phyloP scores from a whole-genome alignment of 169 alveolate species.

The Plasmodium coatneyi region DNA sequence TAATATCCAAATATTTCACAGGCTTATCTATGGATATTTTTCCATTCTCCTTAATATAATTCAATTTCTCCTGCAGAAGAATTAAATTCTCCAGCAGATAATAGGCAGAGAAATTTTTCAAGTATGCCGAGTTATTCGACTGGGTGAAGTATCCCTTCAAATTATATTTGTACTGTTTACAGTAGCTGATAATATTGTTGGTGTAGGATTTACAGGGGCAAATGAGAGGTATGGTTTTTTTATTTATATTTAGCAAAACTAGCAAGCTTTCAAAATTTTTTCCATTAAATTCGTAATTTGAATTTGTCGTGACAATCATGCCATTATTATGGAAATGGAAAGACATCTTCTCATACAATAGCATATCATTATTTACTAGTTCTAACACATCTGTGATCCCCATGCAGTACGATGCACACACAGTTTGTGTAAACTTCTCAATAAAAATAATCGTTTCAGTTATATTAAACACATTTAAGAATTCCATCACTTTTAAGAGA shows the following conservation, averaged over 20 bases:
- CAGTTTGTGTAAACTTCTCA: slow-evolving; percentile 19
- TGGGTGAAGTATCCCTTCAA: slow-evolving; percentile 12
- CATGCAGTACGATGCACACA: slow-evolving; percentile 72
- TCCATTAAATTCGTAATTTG: neutral
- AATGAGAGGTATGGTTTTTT: slow-evolving; percentile 30
- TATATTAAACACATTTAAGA: slow-evolving; percentile 24
- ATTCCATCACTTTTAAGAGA: slow-evolving; percentile 21
- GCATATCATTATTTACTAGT: slow-evolving; percentile 42
- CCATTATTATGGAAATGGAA: slow-evolving; percentile 9
- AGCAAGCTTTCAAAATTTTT: slow-evolving; percentile 4
- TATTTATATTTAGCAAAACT: slow-evolving; percentile 23
- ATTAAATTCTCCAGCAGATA: neutral
- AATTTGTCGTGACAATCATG: neutral
- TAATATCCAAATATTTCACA: neutral
- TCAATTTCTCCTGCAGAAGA: slow-evolving; percentile 19
- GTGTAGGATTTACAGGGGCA: slow-evolving; percentile 55
- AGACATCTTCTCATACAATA: slow-evolving; percentile 26
- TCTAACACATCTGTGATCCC: slow-evolving; percentile 35
- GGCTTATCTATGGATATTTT: neutral
- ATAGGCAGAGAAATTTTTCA: slow-evolving; percentile 2
- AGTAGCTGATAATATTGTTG: slow-evolving; percentile 12
- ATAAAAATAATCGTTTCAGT: slow-evolving; percentile 34
- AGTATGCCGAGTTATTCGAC: neutral
- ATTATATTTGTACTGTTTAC: neutral
- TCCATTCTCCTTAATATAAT: slow-evolving; percentile 26